phyloP scores from a whole-genome alignment of 2,329 filamentous ascomycete genomes.

The Cladophialophora yegresii region DNA sequence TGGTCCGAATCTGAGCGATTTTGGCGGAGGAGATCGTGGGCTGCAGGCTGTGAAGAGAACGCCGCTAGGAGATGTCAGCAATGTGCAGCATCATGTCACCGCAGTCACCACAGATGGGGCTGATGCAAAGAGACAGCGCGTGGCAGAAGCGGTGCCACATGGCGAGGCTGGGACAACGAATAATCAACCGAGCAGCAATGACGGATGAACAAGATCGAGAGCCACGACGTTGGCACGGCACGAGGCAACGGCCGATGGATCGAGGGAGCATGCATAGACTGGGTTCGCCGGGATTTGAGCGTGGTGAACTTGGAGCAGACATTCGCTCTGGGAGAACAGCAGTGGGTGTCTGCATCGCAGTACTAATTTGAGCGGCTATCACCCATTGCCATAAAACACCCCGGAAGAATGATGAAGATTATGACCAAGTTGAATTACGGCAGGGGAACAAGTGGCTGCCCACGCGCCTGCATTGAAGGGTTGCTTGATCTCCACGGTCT shows the following conservation, averaged over 20 bases:
- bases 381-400: not conserved
- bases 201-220: conserved; percentile 4
- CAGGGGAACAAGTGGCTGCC: not conserved
- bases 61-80: conserved; percentile 51
- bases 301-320: not conserved
- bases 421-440: not conserved
- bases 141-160: conserved; percentile 14
- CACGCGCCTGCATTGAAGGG: not conserved
- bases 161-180: conserved; percentile 2
- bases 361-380: not conserved
- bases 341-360: not conserved
- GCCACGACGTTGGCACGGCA: not conserved
- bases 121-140: conserved; percentile 35
- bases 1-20: conserved; percentile 32
- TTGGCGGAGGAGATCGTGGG: conserved; percentile 23
- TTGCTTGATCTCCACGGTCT: not conserved
- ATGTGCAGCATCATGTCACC: conserved; percentile 38
- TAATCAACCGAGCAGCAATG: conserved; percentile 2
- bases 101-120: conserved; percentile 28
- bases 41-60: conserved; percentile 42
- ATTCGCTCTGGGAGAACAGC: not conserved
- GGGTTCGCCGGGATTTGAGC: not conserved
- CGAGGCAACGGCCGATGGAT: not conserved
- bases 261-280: not conserved
- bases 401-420: not conserved